phyloP scores from a whole-genome alignment of 352 stramenopile genomes.

The Pythium oligandrum region DNA sequence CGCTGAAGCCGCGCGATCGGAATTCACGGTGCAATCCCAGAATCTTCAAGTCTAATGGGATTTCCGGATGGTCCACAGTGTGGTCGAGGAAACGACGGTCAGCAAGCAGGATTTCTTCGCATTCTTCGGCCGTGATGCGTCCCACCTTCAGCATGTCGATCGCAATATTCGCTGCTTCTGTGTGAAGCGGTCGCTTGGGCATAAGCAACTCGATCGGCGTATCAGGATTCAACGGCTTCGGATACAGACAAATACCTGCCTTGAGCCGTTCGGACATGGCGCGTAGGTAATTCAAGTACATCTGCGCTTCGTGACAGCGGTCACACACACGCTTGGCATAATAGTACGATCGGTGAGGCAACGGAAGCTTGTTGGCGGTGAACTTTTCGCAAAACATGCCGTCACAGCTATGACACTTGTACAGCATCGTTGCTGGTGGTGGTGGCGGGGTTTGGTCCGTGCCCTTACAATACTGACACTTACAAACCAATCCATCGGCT shows the following conservation, averaged over 20 bases:
- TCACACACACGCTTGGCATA: conserved; percentile 86
- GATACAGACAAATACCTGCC: conserved; percentile 82
- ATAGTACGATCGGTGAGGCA: conserved; percentile 76
- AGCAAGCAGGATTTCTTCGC: conserved; percentile 78
- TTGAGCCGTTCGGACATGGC: conserved; percentile 83
- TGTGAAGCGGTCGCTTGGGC: conserved; percentile 78
- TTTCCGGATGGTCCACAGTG: conserved; percentile 79
- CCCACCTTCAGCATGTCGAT: conserved; percentile 82
- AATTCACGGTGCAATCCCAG: conserved; percentile 85
- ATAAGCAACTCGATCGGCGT: conserved; percentile 86
- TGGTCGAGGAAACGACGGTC: conserved; percentile 83
- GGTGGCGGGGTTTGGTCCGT: conserved; percentile 29
- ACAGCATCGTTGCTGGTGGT: conserved; percentile 44
- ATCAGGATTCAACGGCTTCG: conserved; percentile 75
- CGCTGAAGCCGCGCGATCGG: conserved; percentile 67
- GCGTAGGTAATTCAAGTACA: conserved; percentile 83
- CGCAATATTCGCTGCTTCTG: conserved; percentile 79
- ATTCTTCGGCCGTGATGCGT: conserved; percentile 83
- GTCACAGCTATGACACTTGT: conserved; percentile 84
- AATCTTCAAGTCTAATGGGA: conserved; percentile 82
- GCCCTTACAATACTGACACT: conserved; percentile 56
- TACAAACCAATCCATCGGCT: conserved; percentile 50
- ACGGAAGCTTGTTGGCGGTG: conserved; percentile 70
- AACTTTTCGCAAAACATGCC: conserved; percentile 76
- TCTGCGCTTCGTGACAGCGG: conserved; percentile 77